Conservation (phyloP, 2,329 filamentous ascomycete genomes). For the Akanthomyces dipterigenus region DNA sequence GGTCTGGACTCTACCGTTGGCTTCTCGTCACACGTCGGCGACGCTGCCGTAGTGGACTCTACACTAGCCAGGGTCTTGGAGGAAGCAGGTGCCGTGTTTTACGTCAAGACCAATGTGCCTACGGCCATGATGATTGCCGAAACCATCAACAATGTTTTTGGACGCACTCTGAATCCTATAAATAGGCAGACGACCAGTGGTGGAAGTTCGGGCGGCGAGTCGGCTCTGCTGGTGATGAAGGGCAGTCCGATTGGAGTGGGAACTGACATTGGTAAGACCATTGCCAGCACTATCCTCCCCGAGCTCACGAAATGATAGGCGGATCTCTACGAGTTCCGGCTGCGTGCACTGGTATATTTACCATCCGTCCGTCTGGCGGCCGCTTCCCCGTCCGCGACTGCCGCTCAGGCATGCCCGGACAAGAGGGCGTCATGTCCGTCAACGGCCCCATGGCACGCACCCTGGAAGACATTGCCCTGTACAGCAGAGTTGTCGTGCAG, state of each 20-base stretch:
- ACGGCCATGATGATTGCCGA: conserved; percentile 66
- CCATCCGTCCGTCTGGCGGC: conserved; percentile 49
- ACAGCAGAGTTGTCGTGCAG: conserved; percentile 44
- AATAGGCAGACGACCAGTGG: conserved; percentile 55
- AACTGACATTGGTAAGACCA: conserved; percentile 47
- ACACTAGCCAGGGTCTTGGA: conserved; percentile 35
- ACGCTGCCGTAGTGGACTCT: conserved; percentile 43
- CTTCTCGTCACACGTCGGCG: conserved; percentile 54
- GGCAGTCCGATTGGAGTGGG: conserved; percentile 57
- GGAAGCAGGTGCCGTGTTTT: conserved; percentile 45
- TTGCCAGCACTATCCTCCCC: accelerated
- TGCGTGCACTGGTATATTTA: conserved; percentile 52
- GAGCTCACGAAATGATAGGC: too few relatives aligned
- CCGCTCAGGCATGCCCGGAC: conserved; percentile 54
- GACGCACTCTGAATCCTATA: conserved; percentile 54
- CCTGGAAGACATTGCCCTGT: conserved; percentile 48
- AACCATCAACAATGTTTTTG: conserved; percentile 58
- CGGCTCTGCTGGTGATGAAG: conserved; percentile 51
- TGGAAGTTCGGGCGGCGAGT: conserved; percentile 62
- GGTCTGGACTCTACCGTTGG: conserved; percentile 57
- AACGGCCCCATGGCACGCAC: conserved; percentile 56
- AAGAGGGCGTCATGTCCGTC: conserved; percentile 57
- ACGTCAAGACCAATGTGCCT: conserved; percentile 51
- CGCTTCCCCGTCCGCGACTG: conserved; percentile 50
- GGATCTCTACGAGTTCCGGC: conserved; percentile 49